Base-by-base conservation (phyloP, 495 filamentous ascomycete genomes). In the Astrothelium subdiscretum region DNA sequence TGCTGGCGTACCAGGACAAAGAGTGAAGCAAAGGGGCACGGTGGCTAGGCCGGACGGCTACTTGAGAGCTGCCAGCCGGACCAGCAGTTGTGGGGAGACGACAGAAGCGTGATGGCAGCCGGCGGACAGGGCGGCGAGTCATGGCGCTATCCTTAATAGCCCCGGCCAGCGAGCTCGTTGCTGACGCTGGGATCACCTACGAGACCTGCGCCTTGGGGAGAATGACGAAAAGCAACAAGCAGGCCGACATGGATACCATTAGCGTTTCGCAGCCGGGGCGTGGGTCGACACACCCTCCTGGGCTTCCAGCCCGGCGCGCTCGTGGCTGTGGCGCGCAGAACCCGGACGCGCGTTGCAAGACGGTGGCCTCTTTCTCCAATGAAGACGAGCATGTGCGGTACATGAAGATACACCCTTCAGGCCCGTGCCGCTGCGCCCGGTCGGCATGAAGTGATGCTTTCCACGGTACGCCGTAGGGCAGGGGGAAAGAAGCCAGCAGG, bases 191-290 rank as follows among this genome's bases (percentile, higher is more conserved):
- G 43, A 48, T 48, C 43, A n/a, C 48, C 48, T 24, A n/a, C 48
- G 3, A 54, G 22, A 24, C 48, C 48, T 12, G 20, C n/a, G 48
- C 12, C 48, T 20, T 27, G 48, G 48, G n/a, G n/a, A n/a, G 48
- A 54, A 54, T 54, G 48, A 54, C 48, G 48, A 54, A 54, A 54
- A 54, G 48, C 48, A 54, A 54, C 48, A 29, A 54, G 22, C 22
- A 29, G 48, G 48, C 48, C 20, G 20, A 15, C 48, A 54, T 29
- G 48, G 48, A 24, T 29, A 26, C 48, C 24, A 54, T 4, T 29
- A 54, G 20, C 48, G 48, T 54, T 54, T 54, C 48, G 48, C 20
- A 26, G 22, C 22, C 48, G 22, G 48, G 22, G 22, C 22, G 15
- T 20, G 22, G 48, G 22, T 29, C 6, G 48, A 54, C n/a, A 22